phyloP scores from a whole-genome alignment of 331 rosid species.

The Pyrus hybrid region DNA sequence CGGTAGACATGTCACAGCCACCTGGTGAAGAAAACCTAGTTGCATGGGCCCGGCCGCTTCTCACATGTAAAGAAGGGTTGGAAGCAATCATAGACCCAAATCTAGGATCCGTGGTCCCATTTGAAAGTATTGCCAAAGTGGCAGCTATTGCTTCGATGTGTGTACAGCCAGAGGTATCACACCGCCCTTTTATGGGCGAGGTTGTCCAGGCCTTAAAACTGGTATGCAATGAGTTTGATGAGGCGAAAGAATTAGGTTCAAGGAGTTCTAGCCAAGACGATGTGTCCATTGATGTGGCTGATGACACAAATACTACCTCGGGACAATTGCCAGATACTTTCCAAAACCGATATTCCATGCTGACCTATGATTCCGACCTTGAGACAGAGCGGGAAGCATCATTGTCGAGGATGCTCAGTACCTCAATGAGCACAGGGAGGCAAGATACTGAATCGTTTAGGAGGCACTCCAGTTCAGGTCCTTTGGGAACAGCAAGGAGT shows the following conservation, averaged over 20 bases:
- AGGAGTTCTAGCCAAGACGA: conserved; percentile 44
- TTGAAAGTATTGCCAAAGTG: conserved; percentile 73
- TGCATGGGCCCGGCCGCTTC: conserved; percentile 90
- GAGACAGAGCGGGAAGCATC: conserved; percentile 52
- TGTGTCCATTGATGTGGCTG: conserved; percentile 33
- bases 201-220: conserved; percentile 95
- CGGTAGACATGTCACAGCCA: conserved; percentile 93
- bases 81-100: conserved; percentile 51
- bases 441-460: conserved; percentile 48
- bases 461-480: conserved; percentile 72
- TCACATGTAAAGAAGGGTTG: conserved; percentile 62
- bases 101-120: conserved; percentile 42
- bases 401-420: conserved; percentile 39
- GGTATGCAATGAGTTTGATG: conserved; percentile 68
- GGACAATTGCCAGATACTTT: conserved; percentile 37
- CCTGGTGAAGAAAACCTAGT: conserved; percentile 91
- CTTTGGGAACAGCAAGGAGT: conserved; percentile 49
- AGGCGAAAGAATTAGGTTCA: conserved; percentile 43
- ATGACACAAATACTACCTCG: conserved; percentile 24
- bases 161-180: conserved; percentile 84
- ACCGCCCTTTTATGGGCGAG: conserved; percentile 98
- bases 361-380: conserved; percentile 27
- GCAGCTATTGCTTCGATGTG: conserved; percentile 98
- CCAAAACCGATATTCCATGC: conserved; percentile 33
- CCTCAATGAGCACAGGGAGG: conserved; percentile 32